Base-by-base conservation (phyloP, 495 filamentous ascomycete species). In the Cudoniella acicularis region DNA sequence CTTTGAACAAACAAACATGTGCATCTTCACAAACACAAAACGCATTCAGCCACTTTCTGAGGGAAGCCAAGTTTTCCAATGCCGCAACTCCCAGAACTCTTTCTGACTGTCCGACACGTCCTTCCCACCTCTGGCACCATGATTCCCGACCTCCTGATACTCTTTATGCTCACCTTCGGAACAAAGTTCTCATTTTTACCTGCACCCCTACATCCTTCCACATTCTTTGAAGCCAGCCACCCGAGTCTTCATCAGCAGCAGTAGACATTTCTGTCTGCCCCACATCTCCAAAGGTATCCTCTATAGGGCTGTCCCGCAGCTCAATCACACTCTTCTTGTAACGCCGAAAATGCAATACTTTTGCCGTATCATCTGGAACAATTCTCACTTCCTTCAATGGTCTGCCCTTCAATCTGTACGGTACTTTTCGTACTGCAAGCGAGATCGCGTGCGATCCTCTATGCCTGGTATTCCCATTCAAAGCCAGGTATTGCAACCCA, bases 61-160 rank as follows among this genome's bases (percentile, higher is more conserved):
- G 25, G 57, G 57, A 20, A 36, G 23, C 62, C 62, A 64, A 1
- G 43, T 61, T 25, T 61, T 61, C 62, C 62, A 64, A 50, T 46
- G 24, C 18, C 22, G 42, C 62, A 64, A 61, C 52, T 61, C 57
- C 9, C 62, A 57, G 13, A 61, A 25, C 36, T 22, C 40, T 21
- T 42, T 40, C 24, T 64, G 57, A 16, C 61, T 49, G 16, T 57
- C 58, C 54, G 47, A 61, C 4, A 58, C n/a, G 0, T 49, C 57
- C 10, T 57, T 40, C 45, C 41, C 54, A 27, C 53, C 17, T 57
- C 57, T 2, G 11, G 24, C 58, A 64, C 58, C 22, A 17, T n/a
- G 4, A 20, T 27, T 0, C 58, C 62, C n/a, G 52, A 43, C 36
- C 62, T 57, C 46, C 54, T 53, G 13, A 64, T 42, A 47, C 62